These are phyloP conservation scores for Nakaseomyces sp. DNA, from an alignment of 1,139 yeast genomes.

Conservation along the genomic window DNA sequence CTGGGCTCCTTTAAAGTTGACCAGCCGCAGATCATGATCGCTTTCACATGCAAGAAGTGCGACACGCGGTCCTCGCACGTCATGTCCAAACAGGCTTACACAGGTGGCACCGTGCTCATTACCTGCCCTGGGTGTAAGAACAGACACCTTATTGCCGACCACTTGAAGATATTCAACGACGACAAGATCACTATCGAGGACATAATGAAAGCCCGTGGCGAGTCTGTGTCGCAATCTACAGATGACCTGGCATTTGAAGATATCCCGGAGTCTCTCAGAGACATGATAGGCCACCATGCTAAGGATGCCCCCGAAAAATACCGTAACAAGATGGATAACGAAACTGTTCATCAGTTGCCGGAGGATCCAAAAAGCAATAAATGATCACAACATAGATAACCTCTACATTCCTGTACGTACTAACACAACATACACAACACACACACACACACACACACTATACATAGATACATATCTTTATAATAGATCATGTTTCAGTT, in stretches of 20 bases:
- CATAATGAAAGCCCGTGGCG: constrained; percentile 68
- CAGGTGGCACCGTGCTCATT: constrained; percentile 75
- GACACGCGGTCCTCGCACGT: constrained; percentile 75
- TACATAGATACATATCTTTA: no score
- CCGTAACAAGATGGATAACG: constrained; percentile 15
- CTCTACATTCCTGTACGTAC: neutral
- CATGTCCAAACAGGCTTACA: constrained; percentile 85
- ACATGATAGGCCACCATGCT: constrained; percentile 52
- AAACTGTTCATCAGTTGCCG: constrained; percentile 18
- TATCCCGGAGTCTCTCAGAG: constrained; percentile 56
- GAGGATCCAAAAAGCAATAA: constrained; percentile 1
- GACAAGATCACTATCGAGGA: constrained; percentile 64
- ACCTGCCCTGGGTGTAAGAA: constrained; percentile 88
- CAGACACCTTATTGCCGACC: constrained; percentile 90
- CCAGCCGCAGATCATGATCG: constrained; percentile 73
- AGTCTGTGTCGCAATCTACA: constrained; percentile 51
- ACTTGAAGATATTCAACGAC: constrained; percentile 75
- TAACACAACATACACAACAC: neutral
- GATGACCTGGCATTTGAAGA: constrained; percentile 65
- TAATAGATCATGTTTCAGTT: neutral
- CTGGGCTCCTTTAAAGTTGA: constrained; percentile 36
- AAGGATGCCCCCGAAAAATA: constrained; percentile 48
- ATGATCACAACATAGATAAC: no score
- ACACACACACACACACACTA: no score
- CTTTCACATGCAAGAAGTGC: constrained; percentile 90